Conservation (phyloP, 2,329 filamentous ascomycete genomes). For the Pseudogymnoascus sp. region DNA sequence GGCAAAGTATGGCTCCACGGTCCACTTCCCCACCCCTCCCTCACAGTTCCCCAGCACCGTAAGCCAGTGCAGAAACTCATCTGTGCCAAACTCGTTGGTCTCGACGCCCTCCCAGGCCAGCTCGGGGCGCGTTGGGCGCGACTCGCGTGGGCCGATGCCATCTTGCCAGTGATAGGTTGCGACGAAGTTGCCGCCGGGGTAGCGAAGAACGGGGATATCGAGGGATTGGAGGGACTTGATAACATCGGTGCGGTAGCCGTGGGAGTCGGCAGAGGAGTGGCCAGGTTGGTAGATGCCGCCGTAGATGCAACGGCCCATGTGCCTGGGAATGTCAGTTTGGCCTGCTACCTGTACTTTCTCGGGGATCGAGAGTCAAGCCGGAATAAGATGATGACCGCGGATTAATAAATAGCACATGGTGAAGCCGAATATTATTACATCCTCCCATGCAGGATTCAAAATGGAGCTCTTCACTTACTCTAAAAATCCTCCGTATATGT, state of each 20-base stretch:
- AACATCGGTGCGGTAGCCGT: conserved; percentile 74
- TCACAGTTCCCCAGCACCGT: conserved; percentile 47
- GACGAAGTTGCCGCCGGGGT: conserved; percentile 77
- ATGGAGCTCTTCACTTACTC: conserved; percentile 48
- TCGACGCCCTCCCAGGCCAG: conserved; percentile 73
- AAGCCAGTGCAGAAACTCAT: conserved; percentile 82
- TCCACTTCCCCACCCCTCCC: conserved; percentile 50
- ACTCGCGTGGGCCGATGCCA: conserved; percentile 65
- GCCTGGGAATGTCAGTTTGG: conserved; percentile 42
- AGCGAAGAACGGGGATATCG: conserved; percentile 67
- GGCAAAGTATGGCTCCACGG: conserved; percentile 70
- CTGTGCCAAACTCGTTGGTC: conserved; percentile 72
- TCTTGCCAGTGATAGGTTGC: conserved; percentile 84
- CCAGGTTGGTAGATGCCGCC: conserved; percentile 76
- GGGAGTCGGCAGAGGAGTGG: conserved; percentile 62
- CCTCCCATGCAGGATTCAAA: background rate
- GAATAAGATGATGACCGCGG: background rate
- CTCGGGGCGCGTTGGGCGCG: conserved; percentile 57
- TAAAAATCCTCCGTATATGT: conserved; percentile 77
- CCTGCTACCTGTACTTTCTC: background rate
- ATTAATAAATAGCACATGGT: background rate
- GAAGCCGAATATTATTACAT: background rate
- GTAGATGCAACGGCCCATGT: conserved; percentile 86
- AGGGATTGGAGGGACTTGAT: conserved; percentile 66
- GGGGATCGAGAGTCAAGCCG: background rate